Conservation (phyloP, 371 early-diverging fungal genomes). For the Mucor saturninus region DNA sequence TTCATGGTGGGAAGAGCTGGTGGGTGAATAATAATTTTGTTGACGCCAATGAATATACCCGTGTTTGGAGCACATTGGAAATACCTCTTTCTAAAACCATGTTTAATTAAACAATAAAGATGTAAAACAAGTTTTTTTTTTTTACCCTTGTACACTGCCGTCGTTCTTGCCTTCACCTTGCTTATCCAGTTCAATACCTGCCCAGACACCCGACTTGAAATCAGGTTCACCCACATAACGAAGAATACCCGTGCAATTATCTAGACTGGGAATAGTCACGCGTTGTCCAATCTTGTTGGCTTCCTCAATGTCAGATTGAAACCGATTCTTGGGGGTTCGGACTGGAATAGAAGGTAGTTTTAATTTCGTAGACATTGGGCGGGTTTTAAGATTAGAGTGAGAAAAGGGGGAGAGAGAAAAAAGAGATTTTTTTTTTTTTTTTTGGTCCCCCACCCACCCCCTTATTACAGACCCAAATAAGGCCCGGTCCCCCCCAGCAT, state of each 20-base stretch:
- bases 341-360: slow-evolving; percentile 23
- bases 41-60: slow-evolving; percentile 73
- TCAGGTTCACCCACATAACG: slow-evolving; percentile 50
- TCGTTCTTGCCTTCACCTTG: slow-evolving; percentile 80
- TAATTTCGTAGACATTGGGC: not conserved
- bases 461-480: too few relatives aligned
- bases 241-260: slow-evolving; percentile 55
- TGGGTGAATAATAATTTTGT: slow-evolving; percentile 54
- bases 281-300: slow-evolving; percentile 27
- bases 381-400: not conserved
- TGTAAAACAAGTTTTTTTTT: not conserved
- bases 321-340: not conserved
- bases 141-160: slow-evolving; percentile 72
- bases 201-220: slow-evolving; percentile 70
- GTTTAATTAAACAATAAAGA: not conserved
- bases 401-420: not conserved
- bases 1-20: slow-evolving; percentile 14
- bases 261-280: slow-evolving; percentile 24
- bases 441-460: too few relatives aligned
- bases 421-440: not conserved
- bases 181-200: slow-evolving; percentile 70
- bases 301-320: not conserved
- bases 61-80: slow-evolving; percentile 71
- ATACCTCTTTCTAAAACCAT: slow-evolving; percentile 46
- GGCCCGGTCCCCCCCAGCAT: too few relatives aligned